Evolutionary conservation across 2,329 filamentous ascomycete species (phyloP).

Genomic region (Phaeosphaeriaceae sp.): DNA sequence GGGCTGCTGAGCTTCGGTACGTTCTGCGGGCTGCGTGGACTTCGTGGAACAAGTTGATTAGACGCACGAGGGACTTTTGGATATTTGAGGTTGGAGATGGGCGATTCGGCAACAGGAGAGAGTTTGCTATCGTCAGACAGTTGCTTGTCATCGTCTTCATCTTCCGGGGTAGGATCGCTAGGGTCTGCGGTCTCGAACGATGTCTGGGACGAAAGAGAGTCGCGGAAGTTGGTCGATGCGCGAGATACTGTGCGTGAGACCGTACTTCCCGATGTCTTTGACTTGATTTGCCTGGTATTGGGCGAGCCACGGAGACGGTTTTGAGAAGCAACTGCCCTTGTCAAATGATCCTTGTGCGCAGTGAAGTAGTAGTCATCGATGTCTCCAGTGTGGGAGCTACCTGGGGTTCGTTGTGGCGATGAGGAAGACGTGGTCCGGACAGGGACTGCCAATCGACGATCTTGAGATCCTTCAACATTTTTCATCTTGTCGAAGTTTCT

Average conservation of each 20-base stretch:
- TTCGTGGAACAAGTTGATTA: conserved; percentile 55
- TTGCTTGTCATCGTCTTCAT: conserved; percentile 49
- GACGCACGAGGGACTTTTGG: conserved; percentile 57
- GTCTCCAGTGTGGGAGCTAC: conserved; percentile 35
- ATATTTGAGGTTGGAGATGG: conserved; percentile 54
- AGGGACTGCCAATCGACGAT: conserved; percentile 19
- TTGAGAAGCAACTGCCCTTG: conserved; percentile 21
- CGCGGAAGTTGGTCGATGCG: conserved; percentile 39
- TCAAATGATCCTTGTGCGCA: conserved; percentile 17
- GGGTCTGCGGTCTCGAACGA: conserved; percentile 56
- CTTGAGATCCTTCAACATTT: conserved; percentile 10
- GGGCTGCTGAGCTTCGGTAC: conserved; percentile 14
- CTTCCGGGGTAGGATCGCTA: conserved; percentile 56
- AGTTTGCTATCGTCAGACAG: conserved; percentile 39
- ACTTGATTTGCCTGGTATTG: conserved; percentile 24
- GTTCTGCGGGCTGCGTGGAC: conserved; percentile 33
- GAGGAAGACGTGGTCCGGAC: conserved; percentile 19
- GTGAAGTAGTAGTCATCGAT: conserved; percentile 49
- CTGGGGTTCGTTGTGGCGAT: conserved; percentile 24
- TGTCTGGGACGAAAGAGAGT: conserved; percentile 49
- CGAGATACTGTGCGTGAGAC: conserved; percentile 35
- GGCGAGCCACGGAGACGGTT: conserved; percentile 24
- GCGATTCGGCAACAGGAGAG: conserved; percentile 53
- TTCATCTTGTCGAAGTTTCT: neutral
- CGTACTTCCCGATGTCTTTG: conserved; percentile 38